Base-by-base conservation (phyloP, 306 rosid species). In the Malus asiatica region DNA sequence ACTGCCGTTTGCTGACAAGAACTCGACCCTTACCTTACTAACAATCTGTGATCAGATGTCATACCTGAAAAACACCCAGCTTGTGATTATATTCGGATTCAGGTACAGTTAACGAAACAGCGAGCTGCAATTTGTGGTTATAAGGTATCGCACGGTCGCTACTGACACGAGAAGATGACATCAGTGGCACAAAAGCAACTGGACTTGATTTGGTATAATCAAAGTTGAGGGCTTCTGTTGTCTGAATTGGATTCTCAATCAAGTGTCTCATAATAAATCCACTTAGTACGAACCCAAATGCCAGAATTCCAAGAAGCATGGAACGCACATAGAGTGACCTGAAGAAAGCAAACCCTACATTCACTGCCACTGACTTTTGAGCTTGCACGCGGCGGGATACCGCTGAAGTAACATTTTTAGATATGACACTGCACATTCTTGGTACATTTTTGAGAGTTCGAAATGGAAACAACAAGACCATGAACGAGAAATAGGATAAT, bases 181-280 rank as follows among this genome's bases (percentile, higher is more conserved):
- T 68, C 22, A 81, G 66, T 22, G 81, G 81, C 14, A 72, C 66
- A 33, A 77, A 73, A 67, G 82, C 82, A 20, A 72, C 82, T 11
- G 85, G 76, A 51, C 68, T 77, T 23, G 79, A 1, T 73, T 82
- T 72, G 46, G 78, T 77, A 75, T 77, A 77, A 64, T 82, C 81
- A n/a, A 72, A 77, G 65, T 58, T 82, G 38, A 82, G 81, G 57
- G 8, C 51, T 61, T 72, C 75, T 8, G 20, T 68, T 16, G 32
- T 71, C 58, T 76, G 75, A 67, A 77, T 57, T 1, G 85, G 82
- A 25, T 82, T 82, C 58, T 77, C 72, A 46, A 82, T 61, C 19
- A 77, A 59, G 25, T 66, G 22, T 46, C 52, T 44, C 73, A 77
- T 59, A 65, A 82, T 11, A 38, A 72, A 77, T 3, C 75, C 71